Evolutionary conservation across 805 yeast genomes (phyloP).

Genomic region (Ascoidea rubescens): DNA sequence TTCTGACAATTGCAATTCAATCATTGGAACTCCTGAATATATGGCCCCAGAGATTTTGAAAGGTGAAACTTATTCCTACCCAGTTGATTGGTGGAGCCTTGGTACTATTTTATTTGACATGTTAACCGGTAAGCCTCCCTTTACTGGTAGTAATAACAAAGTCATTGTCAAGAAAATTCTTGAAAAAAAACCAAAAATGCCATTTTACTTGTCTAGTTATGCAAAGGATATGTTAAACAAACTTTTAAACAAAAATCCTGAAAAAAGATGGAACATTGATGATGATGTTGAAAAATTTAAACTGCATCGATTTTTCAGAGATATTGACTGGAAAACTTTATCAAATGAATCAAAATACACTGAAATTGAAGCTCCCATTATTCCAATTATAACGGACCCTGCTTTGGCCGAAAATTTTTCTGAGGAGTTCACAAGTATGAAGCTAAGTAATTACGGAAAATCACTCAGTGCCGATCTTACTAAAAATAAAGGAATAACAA

Average conservation of each 20-base stretch:
- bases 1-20: conserved; percentile 39
- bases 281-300: conserved; percentile 39
- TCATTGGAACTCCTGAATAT: conserved; percentile 70
- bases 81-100: conserved; percentile 87
- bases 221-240: conserved; percentile 64
- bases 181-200: conserved; percentile 52
- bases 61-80: conserved; percentile 64
- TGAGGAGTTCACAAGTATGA: conserved; percentile 61
- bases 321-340: conserved; percentile 53
- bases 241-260: conserved; percentile 54
- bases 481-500: conserved; percentile 13
- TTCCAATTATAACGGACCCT: conserved; percentile 75
- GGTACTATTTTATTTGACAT: conserved; percentile 74
- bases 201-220: conserved; percentile 64
- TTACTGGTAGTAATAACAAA: conserved; percentile 71
- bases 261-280: conserved; percentile 48
- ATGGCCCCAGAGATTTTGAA: conserved; percentile 84
- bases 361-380: conserved; percentile 53
- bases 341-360: conserved; percentile 30
- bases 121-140: conserved; percentile 80
- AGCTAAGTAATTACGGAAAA: conserved; percentile 23
- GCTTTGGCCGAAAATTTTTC: conserved; percentile 78
- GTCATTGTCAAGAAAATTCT: conserved; percentile 62
- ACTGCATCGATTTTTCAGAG: conserved; percentile 64
- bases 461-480: conserved; percentile 20